Evolutionary conservation across 2,329 filamentous ascomycete species (phyloP), one percentile per base, ranked within the genome.

Genomic region (Bertia moriformis): DNA sequence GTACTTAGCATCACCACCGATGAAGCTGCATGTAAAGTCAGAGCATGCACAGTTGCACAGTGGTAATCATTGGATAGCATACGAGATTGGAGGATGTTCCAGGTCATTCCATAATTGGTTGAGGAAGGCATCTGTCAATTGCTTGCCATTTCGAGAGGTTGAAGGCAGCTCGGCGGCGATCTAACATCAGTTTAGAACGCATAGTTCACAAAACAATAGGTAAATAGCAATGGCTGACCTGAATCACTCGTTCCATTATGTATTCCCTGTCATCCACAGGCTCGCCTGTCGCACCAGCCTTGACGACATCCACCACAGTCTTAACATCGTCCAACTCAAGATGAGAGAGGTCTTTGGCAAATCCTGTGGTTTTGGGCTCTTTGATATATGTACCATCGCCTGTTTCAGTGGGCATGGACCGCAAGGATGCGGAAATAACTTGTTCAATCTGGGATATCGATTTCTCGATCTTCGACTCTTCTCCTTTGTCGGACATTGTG

Each of bases 221-320:
- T 19, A 18, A n/a, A 24, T 15, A 17, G n/a, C 7, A 12, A 5
- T 40, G 19, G 27, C 52, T 45, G 54, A 63, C 62, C 48, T 67
- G 71, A 43, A 86, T 84, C 4, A 80, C 67, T 4, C 73, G 66
- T 55, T 86, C 82, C 74, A 86, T 83, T 35, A 85, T 62, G 66
- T 84, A 82, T 2, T 77, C 82, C 59, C 81, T 83, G 60, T 89
- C 84, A 48, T 89, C 78, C 4, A 73, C 57, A 10, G 78, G 63
- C 41, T 69, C 67, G 1, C 80, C 77, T 47, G 72, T 78, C 20
- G 77, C 55, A 56, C 83, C 77, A 43, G 61, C 66, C 40, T 70
- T 67, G 41, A 84, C 60, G 27, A 85, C 58, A 4, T 71, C 63
- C 35, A 71, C 55, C 14, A 85, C 59, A 0, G 80, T 83, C 48